phyloP scores from a whole-genome alignment of 1,284 basidiomycete species.

The Puccinia brachypodii region DNA sequence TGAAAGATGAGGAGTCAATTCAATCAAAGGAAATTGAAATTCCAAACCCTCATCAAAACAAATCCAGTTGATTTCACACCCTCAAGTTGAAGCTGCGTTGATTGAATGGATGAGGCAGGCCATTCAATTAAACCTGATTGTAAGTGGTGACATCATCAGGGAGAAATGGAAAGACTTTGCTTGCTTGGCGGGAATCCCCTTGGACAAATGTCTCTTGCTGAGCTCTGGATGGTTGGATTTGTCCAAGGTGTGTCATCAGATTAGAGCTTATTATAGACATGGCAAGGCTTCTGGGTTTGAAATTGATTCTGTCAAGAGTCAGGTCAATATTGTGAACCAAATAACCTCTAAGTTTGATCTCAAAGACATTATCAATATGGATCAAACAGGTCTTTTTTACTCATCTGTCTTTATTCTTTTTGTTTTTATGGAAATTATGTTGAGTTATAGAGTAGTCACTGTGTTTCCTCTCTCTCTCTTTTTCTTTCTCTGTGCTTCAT shows the following conservation, averaged over 20 bases:
- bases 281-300: constrained; percentile 3
- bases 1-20: constrained; percentile 26
- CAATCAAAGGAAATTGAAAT: background rate
- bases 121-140: background rate
- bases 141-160: background rate
- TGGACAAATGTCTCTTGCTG: background rate
- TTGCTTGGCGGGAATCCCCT: background rate
- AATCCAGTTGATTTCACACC: background rate
- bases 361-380: constrained; percentile 29
- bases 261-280: background rate
- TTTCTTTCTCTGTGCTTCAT: background rate
- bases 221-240: constrained; percentile 9
- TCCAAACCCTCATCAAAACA: background rate
- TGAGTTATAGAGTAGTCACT: too few relatives aligned
- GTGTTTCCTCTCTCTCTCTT: background rate
- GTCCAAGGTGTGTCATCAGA: constrained; percentile 1
- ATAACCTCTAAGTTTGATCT: background rate
- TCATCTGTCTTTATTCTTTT: too few relatives aligned
- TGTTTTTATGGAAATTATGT: too few relatives aligned
- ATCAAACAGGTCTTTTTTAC: constrained; percentile 20
- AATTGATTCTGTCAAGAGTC: background rate
- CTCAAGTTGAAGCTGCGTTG: background rate
- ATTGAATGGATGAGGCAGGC: constrained; percentile 8
- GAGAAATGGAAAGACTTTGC: constrained; percentile 42
- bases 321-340: background rate